Evolutionary conservation across 768 basidiomycete genomes (phyloP), one percentile per base, ranked within the genome.

Genomic region (Termitomyces sp.): DNA sequence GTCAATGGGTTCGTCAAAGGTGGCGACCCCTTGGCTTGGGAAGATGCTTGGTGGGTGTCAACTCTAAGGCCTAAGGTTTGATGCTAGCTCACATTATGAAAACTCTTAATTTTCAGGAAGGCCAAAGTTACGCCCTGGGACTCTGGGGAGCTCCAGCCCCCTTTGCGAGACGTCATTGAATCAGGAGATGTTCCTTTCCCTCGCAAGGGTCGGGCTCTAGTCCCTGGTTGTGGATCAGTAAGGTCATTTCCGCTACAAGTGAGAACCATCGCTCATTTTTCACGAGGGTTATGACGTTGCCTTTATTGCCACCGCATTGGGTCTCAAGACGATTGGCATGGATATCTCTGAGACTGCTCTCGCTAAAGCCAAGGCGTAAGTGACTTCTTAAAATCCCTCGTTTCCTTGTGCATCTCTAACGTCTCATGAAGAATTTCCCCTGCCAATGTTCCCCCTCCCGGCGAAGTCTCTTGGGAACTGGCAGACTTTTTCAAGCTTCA

Each of bases 221-320:
- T 76, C 13, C 73, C 74, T 1, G 73, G 74, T 1, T 88, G 86
- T 63, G 87, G 87, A 37, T 62, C 69, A 22, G 76, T 78, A 55
- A 59, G 71, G 41, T 5, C 39, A 31, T 22, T 10, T 22, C 18
- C 18, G 29, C 36, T 39, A 8, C 52, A 29, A 20, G 4, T 44
- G 26, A 36, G 16, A 31, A 22, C 39, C 51, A 22, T 51, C 18
- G 34, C 28, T 24, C 50, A 26, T 51, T 24, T 45, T n/a, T 5
- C 5, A 10, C 15, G n/a, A 87, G 86, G 86, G 84, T 10, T 83
- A 86, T 65, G 87, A 88, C 62, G 77, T 80, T 0, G 65, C 80
- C 2, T 81, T 77, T 64, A 75, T 89, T 16, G 81, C 85, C 16
- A 68, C 71, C 1, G 64, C 72, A 1, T 69, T 83, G 4, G 81